Evolutionary conservation across 2,329 filamentous ascomycete species (phyloP).

Genomic region (Ceratocystis eucalypticola): DNA sequence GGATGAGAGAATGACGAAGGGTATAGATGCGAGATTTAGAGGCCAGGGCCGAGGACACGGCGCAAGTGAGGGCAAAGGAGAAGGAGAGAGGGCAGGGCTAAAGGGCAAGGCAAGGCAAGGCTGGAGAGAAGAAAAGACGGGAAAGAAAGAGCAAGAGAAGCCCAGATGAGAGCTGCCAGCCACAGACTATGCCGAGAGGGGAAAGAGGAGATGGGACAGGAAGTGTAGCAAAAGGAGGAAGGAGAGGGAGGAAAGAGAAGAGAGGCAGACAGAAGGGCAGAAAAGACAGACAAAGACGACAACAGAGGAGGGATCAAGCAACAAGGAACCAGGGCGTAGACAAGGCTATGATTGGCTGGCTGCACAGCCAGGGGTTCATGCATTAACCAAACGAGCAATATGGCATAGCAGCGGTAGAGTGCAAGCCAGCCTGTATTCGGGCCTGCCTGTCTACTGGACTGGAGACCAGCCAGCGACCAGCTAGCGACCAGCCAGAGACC

Average conservation of each 20-base stretch:
- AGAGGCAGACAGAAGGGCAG: conserved; percentile 7
- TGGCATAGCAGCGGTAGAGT: too few species aligned
- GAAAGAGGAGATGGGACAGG: conserved; percentile 1
- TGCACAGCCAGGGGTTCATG: conserved; percentile 2
- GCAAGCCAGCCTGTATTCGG: too few species aligned
- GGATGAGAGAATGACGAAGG: conserved; percentile 2
- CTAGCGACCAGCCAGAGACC: too few species aligned
- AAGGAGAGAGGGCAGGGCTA: background rate
- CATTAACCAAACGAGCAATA: background rate
- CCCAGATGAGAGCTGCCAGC: background rate
- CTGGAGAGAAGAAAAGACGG: background rate
- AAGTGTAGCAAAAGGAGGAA: conserved; percentile 12
- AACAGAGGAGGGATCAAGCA: background rate
- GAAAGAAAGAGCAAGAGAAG: background rate
- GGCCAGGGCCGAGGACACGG: background rate
- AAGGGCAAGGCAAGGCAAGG: background rate
- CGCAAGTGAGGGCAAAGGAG: background rate
- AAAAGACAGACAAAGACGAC: conserved; percentile 8
- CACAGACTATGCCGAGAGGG: background rate
- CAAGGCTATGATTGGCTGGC: background rate
- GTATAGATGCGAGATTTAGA: conserved; percentile 3
- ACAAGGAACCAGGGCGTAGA: background rate
- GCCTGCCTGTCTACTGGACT: too few species aligned
- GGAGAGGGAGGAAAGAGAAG: conserved; percentile 9
- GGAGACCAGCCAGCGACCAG: too few species aligned